Evolutionary conservation across 192 early-diverging fungal species (phyloP).

Genomic region (Coemansia sp.): DNA sequence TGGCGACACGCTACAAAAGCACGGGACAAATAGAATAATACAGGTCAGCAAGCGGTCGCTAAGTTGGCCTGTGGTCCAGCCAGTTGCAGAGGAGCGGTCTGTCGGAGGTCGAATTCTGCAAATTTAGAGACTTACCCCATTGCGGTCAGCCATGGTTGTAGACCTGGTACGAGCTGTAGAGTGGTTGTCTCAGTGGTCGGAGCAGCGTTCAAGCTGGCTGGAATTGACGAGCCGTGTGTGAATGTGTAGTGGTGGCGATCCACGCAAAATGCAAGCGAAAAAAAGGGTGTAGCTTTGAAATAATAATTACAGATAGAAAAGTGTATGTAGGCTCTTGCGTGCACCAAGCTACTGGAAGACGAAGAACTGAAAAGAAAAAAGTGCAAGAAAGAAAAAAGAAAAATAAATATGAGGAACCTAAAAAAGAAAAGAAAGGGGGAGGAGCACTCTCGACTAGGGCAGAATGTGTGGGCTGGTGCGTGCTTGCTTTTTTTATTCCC

Average conservation of each 20-base stretch:
- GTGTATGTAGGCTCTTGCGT: constrained; percentile 1
- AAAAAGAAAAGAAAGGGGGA: not conserved
- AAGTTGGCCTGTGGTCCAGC: not conserved
- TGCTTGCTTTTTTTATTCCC: constrained; percentile 1
- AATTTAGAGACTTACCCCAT: constrained; percentile 24
- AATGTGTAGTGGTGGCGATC: not conserved
- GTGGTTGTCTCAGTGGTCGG: not conserved
- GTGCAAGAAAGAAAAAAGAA: constrained; percentile 1
- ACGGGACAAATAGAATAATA: not conserved
- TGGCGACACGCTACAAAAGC: constrained; percentile 24
- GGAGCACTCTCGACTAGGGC: not conserved
- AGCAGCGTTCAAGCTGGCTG: not conserved
- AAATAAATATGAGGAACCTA: constrained; percentile 1
- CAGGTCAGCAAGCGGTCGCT: not conserved
- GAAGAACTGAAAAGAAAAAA: not conserved
- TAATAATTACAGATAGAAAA: constrained; percentile 11
- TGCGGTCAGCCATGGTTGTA: constrained; percentile 28
- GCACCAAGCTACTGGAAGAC: not conserved
- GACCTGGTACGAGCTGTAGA: not conserved
- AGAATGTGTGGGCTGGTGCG: not conserved
- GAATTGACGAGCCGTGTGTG: not conserved
- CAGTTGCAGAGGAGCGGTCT: not conserved
- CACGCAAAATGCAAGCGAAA: constrained; percentile 6
- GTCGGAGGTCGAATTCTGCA: not conserved
- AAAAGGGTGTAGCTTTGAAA: constrained; percentile 1